phyloP scores from a whole-genome alignment of 148 eudicot species.

The Chenopodium suecicum region DNA sequence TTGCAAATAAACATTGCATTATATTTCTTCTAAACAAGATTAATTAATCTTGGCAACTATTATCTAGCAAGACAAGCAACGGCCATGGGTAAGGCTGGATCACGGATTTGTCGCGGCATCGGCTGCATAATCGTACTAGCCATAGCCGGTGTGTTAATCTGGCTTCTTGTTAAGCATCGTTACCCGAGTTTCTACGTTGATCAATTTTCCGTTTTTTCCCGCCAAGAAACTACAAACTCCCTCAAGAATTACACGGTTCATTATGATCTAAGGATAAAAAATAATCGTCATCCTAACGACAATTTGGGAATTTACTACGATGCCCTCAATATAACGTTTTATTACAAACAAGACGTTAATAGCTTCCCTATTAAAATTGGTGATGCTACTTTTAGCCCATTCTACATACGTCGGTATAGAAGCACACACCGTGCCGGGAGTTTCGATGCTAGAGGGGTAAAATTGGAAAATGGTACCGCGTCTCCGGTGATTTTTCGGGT shows the following conservation, averaged over 20 bases:
- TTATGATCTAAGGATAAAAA: background rate
- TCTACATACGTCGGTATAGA: constrained; percentile 25
- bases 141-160: background rate
- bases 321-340: background rate
- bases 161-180: background rate
- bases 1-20: no score
- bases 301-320: background rate
- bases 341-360: background rate
- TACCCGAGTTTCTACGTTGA: background rate
- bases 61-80: no score
- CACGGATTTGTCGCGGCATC: background rate
- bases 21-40: no score
- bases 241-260: background rate
- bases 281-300: background rate
- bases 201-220: background rate
- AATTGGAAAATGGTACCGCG: constrained; percentile 28
- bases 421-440: constrained; percentile 32
- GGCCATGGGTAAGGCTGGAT: no score
- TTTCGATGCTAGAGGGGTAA: constrained; percentile 18
- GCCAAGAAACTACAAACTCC: background rate
- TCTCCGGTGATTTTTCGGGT: constrained; percentile 42
- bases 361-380: constrained; percentile 8
- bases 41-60: no score
- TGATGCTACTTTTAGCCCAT: background rate
- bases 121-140: background rate